Base-by-base conservation (phyloP, 1,284 basidiomycete genomes). In the Irpex rosettiformis region DNA sequence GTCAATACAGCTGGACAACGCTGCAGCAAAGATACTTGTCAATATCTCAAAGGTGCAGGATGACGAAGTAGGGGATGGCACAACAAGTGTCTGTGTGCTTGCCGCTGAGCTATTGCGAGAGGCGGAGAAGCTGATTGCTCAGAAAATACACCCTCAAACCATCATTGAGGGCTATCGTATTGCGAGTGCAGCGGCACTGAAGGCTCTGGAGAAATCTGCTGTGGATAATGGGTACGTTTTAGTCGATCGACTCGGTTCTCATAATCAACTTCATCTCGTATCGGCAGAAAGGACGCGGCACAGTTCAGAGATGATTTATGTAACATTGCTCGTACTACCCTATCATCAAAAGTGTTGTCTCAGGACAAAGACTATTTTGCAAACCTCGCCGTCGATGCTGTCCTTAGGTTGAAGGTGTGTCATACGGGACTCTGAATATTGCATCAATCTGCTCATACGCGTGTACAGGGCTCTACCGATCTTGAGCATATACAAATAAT, bases 31-130 rank as follows among this genome's bases (percentile, higher is more conserved):
- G 80, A 98, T 99, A 71, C 84, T 99, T 56, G 97, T 99, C 70
- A 98, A 99, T 77, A 99, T 99, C 73, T 96, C 94, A n/a, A 99
- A 99, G 73, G 96, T 98, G 16, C 97, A 99, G 76, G 97, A 99
- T 70, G 97, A 99, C 72, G 97, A 99, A 76, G 89, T 99, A 51
- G 97, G 97, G 16, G 97, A 98, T 75, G 97, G 97, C 27, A 99
- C 96, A 24, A 99, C 96, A 8, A 89, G 83, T 55, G 96, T 99
- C 37, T 95, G 93, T 63, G 96, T 99, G 1, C 77, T 99, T 8
- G 93, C 96, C 1, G 86, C 94, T 10, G 97, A 99, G 72, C 76
- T 99, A 59, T 72, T 99, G 64, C 78, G 97, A 59, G 97, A 98
- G 76, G 97, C 96, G 4, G 96, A 99, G 76, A 96, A 95, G 76